Percentiles rank a stretch among this genome's conserved stretches.
phyloP scores from a whole-genome alignment of 306 rosid species.

The Lotus japonicus region DNA sequence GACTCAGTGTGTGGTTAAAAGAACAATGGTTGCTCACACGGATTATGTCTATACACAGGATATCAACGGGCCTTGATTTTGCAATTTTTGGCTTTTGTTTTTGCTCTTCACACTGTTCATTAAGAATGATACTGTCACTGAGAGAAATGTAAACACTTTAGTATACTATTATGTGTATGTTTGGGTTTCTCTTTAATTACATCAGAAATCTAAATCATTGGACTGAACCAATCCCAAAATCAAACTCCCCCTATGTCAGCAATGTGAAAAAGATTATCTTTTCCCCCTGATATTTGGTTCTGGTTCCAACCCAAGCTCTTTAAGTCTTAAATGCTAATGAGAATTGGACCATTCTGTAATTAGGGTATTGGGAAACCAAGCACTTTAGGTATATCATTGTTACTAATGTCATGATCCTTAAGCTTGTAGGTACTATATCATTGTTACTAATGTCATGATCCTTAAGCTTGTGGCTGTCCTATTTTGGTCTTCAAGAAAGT shows the following conservation, averaged over 20 bases:
- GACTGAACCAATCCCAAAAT: too few species aligned
- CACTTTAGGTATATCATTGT: not conserved
- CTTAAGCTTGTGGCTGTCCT: not conserved
- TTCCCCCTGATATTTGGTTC: not conserved
- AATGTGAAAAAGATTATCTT: not conserved
- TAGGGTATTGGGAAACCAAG: not conserved
- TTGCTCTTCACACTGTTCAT: not conserved
- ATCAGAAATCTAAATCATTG: too few species aligned
- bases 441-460: not conserved
- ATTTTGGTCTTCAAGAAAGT: not conserved
- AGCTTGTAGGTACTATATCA: not conserved
- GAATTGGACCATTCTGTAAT: not conserved
- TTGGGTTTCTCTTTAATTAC: too few species aligned
- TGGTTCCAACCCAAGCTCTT: not conserved
- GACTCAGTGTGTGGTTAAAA: constrained; percentile 39
- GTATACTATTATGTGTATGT: not conserved
- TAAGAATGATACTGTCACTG: not conserved
- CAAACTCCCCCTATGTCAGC: not conserved
- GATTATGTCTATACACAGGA: constrained; percentile 62
- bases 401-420: not conserved
- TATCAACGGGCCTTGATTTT: constrained; percentile 29
- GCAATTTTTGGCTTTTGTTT: not conserved
- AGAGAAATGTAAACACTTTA: constrained; percentile 1
- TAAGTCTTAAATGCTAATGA: not conserved
- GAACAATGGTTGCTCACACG: constrained; percentile 45